Percentiles rank a stretch among this genome's conserved stretches.
These are phyloP conservation scores for Bipolaris sorokiniana DNA, from an alignment of 2,329 filamentous ascomycete species.

Conservation along the genomic window DNA sequence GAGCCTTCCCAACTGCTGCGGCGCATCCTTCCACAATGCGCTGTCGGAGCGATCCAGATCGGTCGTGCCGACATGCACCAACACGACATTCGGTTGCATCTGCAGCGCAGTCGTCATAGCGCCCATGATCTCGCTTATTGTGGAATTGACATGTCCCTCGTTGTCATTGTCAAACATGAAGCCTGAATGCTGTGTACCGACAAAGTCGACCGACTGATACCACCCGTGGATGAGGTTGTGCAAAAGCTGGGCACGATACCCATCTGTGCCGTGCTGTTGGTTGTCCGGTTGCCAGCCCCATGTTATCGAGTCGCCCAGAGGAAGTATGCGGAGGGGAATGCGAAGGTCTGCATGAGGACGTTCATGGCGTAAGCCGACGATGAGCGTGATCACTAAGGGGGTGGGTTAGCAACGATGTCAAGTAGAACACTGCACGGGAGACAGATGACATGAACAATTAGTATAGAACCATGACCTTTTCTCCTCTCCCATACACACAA, in stretches of 20 bases:
- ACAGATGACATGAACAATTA: slow-evolving; percentile 1
- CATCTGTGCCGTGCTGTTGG: slow-evolving; percentile 41
- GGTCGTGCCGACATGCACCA: slow-evolving; percentile 36
- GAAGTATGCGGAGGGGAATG: slow-evolving; percentile 30
- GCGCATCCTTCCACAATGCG: slow-evolving; percentile 30
- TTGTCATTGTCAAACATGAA: slow-evolving; percentile 43
- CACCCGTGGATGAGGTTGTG: slow-evolving; percentile 29
- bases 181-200: slow-evolving; percentile 42
- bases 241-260: slow-evolving; percentile 46
- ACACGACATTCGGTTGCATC: slow-evolving; percentile 29
- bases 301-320: slow-evolving; percentile 36
- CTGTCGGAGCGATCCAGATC: slow-evolving; percentile 23
- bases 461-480: background rate
- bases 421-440: background rate
- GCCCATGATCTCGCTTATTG: slow-evolving; percentile 38
- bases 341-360: slow-evolving; percentile 6
- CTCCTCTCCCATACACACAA: background rate
- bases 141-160: slow-evolving; percentile 42
- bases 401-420: slow-evolving; percentile 4
- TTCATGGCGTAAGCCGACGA: slow-evolving; percentile 7
- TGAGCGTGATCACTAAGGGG: slow-evolving; percentile 13
- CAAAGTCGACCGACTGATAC: slow-evolving; percentile 32
- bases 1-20: slow-evolving; percentile 40
- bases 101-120: slow-evolving; percentile 19
- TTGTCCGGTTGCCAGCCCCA: slow-evolving; percentile 38